phyloP scores from a whole-genome alignment of 495 filamentous ascomycete genomes.

The Podospora pseudoanserina region DNA sequence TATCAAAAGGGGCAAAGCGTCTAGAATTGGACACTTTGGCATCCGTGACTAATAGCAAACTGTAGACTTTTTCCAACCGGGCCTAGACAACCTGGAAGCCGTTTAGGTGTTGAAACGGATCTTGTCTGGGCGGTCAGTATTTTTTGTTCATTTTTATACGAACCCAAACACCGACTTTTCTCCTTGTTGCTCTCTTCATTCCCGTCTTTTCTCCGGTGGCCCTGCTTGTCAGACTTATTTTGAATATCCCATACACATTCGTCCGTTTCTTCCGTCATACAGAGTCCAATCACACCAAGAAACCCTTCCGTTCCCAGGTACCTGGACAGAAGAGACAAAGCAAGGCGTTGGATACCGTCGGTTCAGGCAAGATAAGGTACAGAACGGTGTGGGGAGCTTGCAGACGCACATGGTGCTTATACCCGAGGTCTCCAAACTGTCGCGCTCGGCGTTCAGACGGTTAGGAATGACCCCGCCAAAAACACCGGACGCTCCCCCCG shows the following conservation, averaged over 20 bases:
- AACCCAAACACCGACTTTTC: constrained; percentile 7
- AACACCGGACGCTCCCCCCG: constrained; percentile 57
- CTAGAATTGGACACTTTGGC: neutral
- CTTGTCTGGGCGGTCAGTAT: neutral
- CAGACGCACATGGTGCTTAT: constrained; percentile 19
- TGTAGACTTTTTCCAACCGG: neutral
- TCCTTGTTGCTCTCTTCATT: neutral
- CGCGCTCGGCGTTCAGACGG: constrained; percentile 29
- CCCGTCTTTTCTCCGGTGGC: neutral
- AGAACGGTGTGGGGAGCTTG: constrained; percentile 17
- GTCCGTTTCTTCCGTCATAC: neutral
- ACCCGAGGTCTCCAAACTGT: constrained; percentile 33
- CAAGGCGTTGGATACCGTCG: neutral
- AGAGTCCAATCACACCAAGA: neutral
- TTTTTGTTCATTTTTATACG: neutral
- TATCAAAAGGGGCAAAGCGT: constrained; percentile 4
- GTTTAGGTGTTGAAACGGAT: neutral
- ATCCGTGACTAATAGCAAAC: neutral
- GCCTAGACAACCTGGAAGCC: neutral
- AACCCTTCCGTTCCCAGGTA: neutral
- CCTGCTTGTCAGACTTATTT: neutral
- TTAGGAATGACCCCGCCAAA: constrained; percentile 41
- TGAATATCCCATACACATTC: neutral
- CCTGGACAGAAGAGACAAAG: constrained; percentile 3
- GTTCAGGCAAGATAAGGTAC: neutral